A percentile compares a stretch with the other conserved stretches of the same genome.
Evolutionary conservation across 352 stramenopile genomes (phyloP).

Genomic region (Phytopythium litorale): DNA sequence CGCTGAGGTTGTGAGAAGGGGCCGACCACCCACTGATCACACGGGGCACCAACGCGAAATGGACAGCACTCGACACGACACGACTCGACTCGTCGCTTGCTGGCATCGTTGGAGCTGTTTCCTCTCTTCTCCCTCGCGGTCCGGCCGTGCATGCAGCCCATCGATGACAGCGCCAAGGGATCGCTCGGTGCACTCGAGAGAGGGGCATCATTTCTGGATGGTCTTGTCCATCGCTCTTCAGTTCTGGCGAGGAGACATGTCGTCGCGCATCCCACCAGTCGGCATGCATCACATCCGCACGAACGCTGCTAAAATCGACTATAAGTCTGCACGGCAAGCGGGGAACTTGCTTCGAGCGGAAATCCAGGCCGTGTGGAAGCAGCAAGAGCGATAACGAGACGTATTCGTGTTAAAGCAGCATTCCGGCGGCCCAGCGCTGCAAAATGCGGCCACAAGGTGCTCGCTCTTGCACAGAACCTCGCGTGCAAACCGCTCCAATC

Average conservation of each 20-base stretch:
- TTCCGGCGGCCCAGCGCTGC: too few species aligned
- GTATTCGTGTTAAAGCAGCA: too few species aligned
- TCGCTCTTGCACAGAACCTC: too few species aligned
- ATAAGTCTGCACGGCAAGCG: too few species aligned
- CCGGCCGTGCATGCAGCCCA: background rate
- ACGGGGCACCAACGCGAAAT: too few species aligned
- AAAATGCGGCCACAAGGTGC: too few species aligned
- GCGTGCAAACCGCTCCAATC: too few species aligned
- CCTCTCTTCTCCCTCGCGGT: too few species aligned
- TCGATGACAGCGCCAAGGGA: background rate
- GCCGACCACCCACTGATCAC: background rate
- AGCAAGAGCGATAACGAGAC: too few species aligned
- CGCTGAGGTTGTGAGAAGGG: conserved; percentile 3
- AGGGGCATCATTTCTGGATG: background rate
- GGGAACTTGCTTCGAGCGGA: too few species aligned
- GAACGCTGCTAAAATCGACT: too few species aligned
- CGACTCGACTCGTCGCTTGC: background rate
- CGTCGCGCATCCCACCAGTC: conserved; percentile 1
- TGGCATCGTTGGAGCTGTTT: background rate
- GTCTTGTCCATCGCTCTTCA: background rate
- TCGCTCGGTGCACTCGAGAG: background rate
- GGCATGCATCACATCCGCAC: background rate
- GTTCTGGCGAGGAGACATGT: background rate
- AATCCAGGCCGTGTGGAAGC: too few species aligned
- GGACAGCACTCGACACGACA: background rate